Evolutionary conservation across 148 eudicot species (phyloP).

Genomic region (Mesembryanthemum crystallinum): DNA sequence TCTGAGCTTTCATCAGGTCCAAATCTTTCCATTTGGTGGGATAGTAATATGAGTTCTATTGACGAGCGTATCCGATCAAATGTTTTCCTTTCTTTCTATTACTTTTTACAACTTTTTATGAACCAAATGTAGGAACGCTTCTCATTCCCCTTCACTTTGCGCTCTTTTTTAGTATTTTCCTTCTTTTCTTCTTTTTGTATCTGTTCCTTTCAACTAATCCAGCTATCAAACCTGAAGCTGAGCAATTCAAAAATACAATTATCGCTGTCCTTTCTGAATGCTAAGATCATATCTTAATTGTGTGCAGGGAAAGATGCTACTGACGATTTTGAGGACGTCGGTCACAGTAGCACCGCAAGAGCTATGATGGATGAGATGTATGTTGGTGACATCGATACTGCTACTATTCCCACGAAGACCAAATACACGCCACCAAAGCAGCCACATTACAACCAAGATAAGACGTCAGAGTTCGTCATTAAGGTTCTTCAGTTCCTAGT

Average conservation of each 20-base stretch:
- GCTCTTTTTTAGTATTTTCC: too few species aligned
- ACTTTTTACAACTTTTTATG: too few species aligned
- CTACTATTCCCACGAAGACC: conserved; percentile 53
- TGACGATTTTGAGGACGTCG: conserved; percentile 86
- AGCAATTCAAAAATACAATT: background rate
- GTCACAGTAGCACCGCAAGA: conserved; percentile 81
- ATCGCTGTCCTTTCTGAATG: background rate
- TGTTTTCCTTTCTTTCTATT: too few species aligned
- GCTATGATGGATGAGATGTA: conserved; percentile 76
- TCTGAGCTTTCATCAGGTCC: too few species aligned
- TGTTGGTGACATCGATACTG: conserved; percentile 65
- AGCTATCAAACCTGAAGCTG: background rate
- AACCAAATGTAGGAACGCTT: too few species aligned
- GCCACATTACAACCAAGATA: conserved; percentile 63
- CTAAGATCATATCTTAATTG: background rate
- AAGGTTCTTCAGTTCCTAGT: conserved; percentile 86
- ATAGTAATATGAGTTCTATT: too few species aligned
- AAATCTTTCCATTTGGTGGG: too few species aligned
- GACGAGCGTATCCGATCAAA: too few species aligned
- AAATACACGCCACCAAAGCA: conserved; percentile 66
- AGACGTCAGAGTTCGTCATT: conserved; percentile 62
- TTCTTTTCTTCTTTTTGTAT: too few species aligned
- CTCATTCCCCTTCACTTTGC: too few species aligned
- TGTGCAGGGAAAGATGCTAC: conserved; percentile 90
- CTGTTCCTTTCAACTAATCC: too few species aligned